Base-by-base conservation (phyloP, 2,329 filamentous ascomycete species). In the Colletotrichum cuscutae region DNA sequence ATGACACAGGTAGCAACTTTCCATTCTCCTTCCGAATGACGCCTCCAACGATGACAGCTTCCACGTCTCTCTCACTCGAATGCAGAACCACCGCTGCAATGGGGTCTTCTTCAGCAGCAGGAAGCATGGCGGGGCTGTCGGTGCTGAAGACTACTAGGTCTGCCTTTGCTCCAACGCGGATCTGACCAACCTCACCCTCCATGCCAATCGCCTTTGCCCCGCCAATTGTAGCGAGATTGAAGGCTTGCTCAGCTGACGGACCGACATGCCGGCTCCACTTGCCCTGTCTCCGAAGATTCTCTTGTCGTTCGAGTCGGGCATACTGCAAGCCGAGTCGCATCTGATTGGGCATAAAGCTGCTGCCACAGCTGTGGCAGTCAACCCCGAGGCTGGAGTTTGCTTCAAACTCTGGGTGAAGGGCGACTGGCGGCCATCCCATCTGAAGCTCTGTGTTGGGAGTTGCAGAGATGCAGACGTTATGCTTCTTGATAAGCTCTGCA, bases 391-490 rank as follows among this genome's bases (percentile, higher is more conserved):
- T 72, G 6, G 78, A 77, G 2, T 60, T 54, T 4, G 65, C 59
- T 26, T 70, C 65, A 6, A 72, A 72, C 2, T 70, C 60, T 1
- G 70, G 65, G 1, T 13, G 66, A 2, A 70, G 66, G 5, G 28
- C 59, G 19, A 65, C 11, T 1, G 70, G 65, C 11, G 80, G 77
- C 0, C 81, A 81, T 0, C 80, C 82, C 85, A 87, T 88, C 73
- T 89, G 86, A 11, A 87, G 76, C 75, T 89, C 87, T 0, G 86
- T 86, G n/a, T 83, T 84, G 0, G 87, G 86, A 0, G 87, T 88
- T 19, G 79, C 81, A 2, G 84, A 85, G 19, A 88, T 77, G 57
- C 80, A 79, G 1, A 80, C 81, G 7, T 81, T 79, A 11, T 80
- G 75, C 24, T 78, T 46, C 0, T 66, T 75, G 35, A 78, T 75